phyloP scores from a whole-genome alignment of 345 rosid genomes.

The Bruguiera sexangula region DNA sequence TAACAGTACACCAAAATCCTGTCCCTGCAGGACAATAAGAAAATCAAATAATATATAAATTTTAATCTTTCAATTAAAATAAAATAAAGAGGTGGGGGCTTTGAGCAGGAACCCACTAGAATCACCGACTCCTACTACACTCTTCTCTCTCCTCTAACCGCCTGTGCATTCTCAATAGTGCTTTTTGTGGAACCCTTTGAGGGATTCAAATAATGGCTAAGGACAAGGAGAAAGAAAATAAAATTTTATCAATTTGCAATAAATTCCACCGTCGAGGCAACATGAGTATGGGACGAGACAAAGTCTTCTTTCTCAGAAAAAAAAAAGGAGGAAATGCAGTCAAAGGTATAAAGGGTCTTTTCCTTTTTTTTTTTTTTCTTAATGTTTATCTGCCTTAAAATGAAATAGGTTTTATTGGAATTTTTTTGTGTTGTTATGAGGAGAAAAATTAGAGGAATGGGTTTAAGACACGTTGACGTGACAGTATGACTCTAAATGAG shows the following conservation, averaged over 20 bases:
- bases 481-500: too few relatives aligned
- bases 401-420: too few relatives aligned
- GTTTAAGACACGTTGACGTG: too few relatives aligned
- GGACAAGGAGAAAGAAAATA: conserved; percentile 7
- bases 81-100: conserved; percentile 40
- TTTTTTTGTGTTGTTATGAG: neutral
- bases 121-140: conserved; percentile 68
- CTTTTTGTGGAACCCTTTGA: conserved; percentile 39
- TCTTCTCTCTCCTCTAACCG: conserved; percentile 64
- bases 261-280: conserved; percentile 23
- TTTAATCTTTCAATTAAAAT: neutral
- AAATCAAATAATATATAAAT: neutral
- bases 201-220: conserved; percentile 30
- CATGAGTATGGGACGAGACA: conserved; percentile 20
- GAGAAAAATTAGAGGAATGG: too few relatives aligned
- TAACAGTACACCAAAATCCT: conserved; percentile 38
- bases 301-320: conserved; percentile 20
- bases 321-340: neutral
- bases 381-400: neutral
- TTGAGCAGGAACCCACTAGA: conserved; percentile 60
- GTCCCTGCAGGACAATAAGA: conserved; percentile 43
- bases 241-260: conserved; percentile 9
- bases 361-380: neutral
- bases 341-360: conserved; percentile 6
- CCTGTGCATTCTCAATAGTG: conserved; percentile 66